Evolutionary conservation across 164 flowering plant genomes (phyloP).

Genomic region (Cinnamomum micranthum): DNA sequence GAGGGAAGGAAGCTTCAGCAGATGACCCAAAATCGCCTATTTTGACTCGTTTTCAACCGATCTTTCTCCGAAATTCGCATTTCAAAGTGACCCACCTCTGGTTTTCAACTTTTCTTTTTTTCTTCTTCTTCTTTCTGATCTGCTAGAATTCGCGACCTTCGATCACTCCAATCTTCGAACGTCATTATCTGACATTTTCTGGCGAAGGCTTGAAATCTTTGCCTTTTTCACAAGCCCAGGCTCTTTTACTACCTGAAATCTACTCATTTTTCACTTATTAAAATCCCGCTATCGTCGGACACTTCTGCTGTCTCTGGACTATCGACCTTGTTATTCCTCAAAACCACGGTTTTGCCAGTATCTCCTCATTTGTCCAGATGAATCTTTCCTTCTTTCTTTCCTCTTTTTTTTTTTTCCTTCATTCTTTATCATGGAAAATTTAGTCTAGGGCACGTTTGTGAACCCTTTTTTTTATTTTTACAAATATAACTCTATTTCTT

Average conservation of each 20-base stretch:
- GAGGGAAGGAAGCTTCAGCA: background rate
- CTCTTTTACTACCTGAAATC: background rate
- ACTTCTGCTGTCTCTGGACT: too few relatives aligned
- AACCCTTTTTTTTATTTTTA: too few relatives aligned
- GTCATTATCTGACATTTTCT: background rate
- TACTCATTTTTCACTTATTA: background rate
- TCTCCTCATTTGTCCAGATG: too few relatives aligned
- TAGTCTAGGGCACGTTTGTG: too few relatives aligned
- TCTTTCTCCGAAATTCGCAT: background rate
- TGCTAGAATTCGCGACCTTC: background rate
- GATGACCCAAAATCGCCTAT: background rate
- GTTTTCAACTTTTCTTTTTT: background rate
- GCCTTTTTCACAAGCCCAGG: background rate
- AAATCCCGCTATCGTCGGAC: too few relatives aligned
- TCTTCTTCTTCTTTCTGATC: too few relatives aligned
- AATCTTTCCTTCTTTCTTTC: too few relatives aligned
- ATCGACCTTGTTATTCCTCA: too few relatives aligned
- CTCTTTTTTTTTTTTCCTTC: accelerated
- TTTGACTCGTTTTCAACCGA: conserved; percentile 6
- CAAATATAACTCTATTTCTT: too few relatives aligned
- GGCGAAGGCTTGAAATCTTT: conserved; percentile 5
- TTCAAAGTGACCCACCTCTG: conserved; percentile 1
- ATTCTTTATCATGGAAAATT: too few relatives aligned
- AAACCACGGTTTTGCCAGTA: too few relatives aligned
- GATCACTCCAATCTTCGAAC: conserved; percentile 6